A percentile compares a stretch with the other conserved stretches of the same genome.
Evolutionary conservation across 139 green algal genomes (phyloP).

Genomic region (Tetratostichococcus sp.): DNA sequence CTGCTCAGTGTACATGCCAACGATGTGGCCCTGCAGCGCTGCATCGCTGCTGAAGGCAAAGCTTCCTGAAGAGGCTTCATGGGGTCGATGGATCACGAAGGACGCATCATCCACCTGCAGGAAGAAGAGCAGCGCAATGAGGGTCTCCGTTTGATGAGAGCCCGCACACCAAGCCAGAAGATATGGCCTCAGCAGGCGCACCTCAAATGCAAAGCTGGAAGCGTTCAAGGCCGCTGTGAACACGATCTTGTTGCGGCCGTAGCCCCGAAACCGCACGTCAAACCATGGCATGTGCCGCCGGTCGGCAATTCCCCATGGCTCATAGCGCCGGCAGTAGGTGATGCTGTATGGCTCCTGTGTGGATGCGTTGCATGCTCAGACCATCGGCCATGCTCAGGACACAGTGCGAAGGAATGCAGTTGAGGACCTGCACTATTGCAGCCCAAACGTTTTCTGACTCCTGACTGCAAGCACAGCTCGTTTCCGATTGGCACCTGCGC

Average conservation of each 20-base stretch:
- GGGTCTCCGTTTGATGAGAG: no score
- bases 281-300: background rate
- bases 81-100: background rate
- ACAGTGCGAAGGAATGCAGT: background rate
- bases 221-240: background rate
- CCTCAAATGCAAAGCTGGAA: background rate
- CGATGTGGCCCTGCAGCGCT: background rate
- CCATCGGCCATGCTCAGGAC: no score
- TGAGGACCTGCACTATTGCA: no score
- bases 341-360: background rate
- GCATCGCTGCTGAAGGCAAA: background rate
- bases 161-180: no score
- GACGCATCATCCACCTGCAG: background rate
- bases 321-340: background rate
- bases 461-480: no score
- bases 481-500: no score
- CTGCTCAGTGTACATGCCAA: background rate
- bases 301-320: conserved; percentile 16
- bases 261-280: background rate
- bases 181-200: no score
- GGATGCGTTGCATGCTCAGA: background rate
- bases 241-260: background rate
- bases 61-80: background rate
- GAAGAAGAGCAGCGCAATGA: no score
- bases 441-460: no score